Evolutionary conservation across 2,329 filamentous ascomycete genomes (phyloP), one percentile per base, ranked within the genome.

Genomic region (Penicillium corylophilum): DNA sequence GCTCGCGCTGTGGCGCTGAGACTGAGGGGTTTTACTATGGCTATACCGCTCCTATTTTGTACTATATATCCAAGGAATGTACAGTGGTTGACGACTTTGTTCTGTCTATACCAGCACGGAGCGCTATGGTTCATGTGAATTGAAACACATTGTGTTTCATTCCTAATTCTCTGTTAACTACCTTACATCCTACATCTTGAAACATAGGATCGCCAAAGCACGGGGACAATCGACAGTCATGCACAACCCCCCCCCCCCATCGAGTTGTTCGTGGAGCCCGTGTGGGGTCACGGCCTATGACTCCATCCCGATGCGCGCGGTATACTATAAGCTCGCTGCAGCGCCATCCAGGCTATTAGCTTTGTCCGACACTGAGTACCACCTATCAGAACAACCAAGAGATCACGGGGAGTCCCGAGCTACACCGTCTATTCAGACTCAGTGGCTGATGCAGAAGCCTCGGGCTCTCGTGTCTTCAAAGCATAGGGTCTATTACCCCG

Each of bases 1-100:
- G 53, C 58, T 57, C 57, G 51, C 49, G 46, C 45, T 63, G 60
- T 62, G 60, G 56, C 60, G 60, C 51, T 49, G 38, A 28, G n/a
- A 29, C 22, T 46, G n/a, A 41, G 39, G 39, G 23, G 22, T 39
- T 22, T 12, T 16, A 24, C 10, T 39, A 39, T 35, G 31, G n/a
- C 15, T 16, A 38, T 22, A 22, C 33, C 33, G 33, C 33, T n/a
- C 5, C 9, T 18, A 35, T 8, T 35, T n/a, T 4, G 28, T 31
- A 7, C 28, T 29, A 6, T 35, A 35, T 16, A 16, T 33, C 29
- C 29, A 33, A n/a, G 7, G 26, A 2, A 28, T 28, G 26, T 7
- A 13, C 24, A 9, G 26, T 28, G 26, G 9, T 10, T 28, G 26
- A 10, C 5, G 26, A 28, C 26, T 5, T 28, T 8, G 26, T 28